A percentile compares a stretch with the other conserved stretches of the same genome.
Conservation (phyloP, 106 monocot genomes). For the Apostasia shenzhenica region DNA sequence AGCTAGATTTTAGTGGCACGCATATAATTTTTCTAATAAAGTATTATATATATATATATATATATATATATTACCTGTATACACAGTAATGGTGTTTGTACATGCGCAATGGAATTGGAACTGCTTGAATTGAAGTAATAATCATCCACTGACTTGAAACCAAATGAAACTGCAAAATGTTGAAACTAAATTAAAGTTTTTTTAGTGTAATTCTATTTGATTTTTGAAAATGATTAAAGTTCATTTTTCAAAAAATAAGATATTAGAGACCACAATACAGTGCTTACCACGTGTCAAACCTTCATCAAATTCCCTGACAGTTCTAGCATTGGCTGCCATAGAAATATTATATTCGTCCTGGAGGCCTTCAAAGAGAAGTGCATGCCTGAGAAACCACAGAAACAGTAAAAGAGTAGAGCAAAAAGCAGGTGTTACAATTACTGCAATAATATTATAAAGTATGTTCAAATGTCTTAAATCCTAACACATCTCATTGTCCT, state of each 20-base stretch:
- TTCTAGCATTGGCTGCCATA: conserved; percentile 67
- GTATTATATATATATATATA: neutral
- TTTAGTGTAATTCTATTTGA: neutral
- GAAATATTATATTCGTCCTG: conserved; percentile 80
- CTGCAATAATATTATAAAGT: neutral
- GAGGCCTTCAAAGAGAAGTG: conserved; percentile 76
- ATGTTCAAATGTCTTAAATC: too few relatives aligned
- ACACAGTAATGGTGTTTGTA: conserved; percentile 75
- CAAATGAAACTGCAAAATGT: conserved; percentile 75
- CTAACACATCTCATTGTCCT: too few relatives aligned
- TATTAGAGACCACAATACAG: neutral
- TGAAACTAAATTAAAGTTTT: neutral
- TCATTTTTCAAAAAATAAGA: neutral
- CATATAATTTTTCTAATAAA: neutral
- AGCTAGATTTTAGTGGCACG: too few relatives aligned
- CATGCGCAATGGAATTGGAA: conserved; percentile 58
- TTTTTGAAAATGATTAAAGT: neutral
- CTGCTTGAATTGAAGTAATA: conserved; percentile 91
- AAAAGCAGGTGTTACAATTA: neutral
- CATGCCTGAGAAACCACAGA: conserved; percentile 46
- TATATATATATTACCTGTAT: conserved; percentile 62
- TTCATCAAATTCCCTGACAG: conserved; percentile 89
- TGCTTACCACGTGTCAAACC: conserved; percentile 82
- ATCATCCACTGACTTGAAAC: conserved; percentile 92
- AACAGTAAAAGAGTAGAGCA: neutral